Percentiles rank a stretch among this genome's conserved stretches.
phyloP scores from a whole-genome alignment of 805 yeast genomes.

The Candida nitratophila region DNA sequence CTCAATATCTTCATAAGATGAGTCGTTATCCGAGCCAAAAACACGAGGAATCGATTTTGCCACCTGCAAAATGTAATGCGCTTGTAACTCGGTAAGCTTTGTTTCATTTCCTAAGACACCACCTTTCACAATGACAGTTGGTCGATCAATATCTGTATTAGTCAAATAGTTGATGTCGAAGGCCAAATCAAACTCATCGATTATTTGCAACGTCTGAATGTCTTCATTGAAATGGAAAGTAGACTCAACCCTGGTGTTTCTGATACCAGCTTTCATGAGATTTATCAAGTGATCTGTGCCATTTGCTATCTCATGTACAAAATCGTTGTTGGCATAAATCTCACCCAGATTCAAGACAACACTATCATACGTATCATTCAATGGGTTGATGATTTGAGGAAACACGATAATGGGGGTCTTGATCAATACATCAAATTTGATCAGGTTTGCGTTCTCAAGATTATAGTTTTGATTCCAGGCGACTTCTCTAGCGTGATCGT shows the following conservation, averaged over 20 bases:
- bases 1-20: constrained; percentile 43
- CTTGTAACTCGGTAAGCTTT: constrained; percentile 67
- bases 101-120: constrained; percentile 56
- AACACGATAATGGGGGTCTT: constrained; percentile 80
- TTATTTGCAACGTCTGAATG: constrained; percentile 53
- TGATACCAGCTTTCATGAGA: constrained; percentile 57
- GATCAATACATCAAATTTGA: constrained; percentile 65
- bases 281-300: constrained; percentile 34
- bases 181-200: constrained; percentile 55
- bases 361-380: constrained; percentile 42
- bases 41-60: constrained; percentile 49
- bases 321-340: constrained; percentile 59
- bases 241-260: constrained; percentile 66
- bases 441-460: constrained; percentile 47
- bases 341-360: constrained; percentile 79
- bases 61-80: constrained; percentile 48
- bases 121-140: constrained; percentile 49
- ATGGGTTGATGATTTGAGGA: constrained; percentile 48
- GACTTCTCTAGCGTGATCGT: constrained; percentile 82
- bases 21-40: constrained; percentile 33
- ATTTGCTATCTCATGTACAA: constrained; percentile 25
- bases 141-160: constrained; percentile 27
- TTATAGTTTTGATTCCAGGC: constrained; percentile 72
- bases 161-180: constrained; percentile 55
- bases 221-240: constrained; percentile 41